Base-by-base conservation (phyloP, 2,329 filamentous ascomycete genomes). In the Nothopassalora personata region DNA sequence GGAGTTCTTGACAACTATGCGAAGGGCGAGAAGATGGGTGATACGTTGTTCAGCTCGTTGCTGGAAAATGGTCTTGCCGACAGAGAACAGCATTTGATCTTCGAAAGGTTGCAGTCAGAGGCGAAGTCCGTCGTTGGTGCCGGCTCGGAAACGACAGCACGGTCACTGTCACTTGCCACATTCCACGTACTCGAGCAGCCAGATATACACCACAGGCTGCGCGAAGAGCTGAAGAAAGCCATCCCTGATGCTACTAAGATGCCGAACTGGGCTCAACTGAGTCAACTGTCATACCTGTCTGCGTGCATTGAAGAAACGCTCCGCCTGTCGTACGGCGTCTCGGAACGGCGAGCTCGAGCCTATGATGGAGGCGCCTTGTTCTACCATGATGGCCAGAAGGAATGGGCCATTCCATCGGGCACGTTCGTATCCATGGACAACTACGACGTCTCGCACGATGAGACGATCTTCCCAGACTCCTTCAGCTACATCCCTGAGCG, bases 131-230 rank as follows among this genome's bases (percentile, higher is more conserved):
- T 81, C 56, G 70, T 80, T 59, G 78, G 79, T 60, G 79, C 73
- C 3, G 79, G 78, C 15, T 71, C 71, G 15, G 76, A 80, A 59
- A 81, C 78, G 0, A 73, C 74, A 8, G 77, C 73, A 1, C 74
- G 74, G 43, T 70, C 77, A 3, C 62, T 79, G 9, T 74, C 74
- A 65, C 62, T 76, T 8, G 77, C 75, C 0, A 70, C 71, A 5
- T 79, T 74, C 60, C 68, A 79, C 53, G 55, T 80, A 34, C 67
- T 79, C 10, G 67, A 73, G 31, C 60, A 73, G 3, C 71, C 73
- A 0, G 64, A 67, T 1, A 61, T 73, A 18, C 60, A 73, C 27
- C 54, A 69, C 5, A 73, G 66, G 46, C 63, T 81, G 8, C 71
- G 73, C 36, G 59, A 60, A 4, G 79, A 80, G 60, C 62, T 81